Evolutionary conservation across 2,329 filamentous ascomycete species (phyloP), one percentile per base, ranked within the genome.

Genomic region (Xylariaceae sp.): DNA sequence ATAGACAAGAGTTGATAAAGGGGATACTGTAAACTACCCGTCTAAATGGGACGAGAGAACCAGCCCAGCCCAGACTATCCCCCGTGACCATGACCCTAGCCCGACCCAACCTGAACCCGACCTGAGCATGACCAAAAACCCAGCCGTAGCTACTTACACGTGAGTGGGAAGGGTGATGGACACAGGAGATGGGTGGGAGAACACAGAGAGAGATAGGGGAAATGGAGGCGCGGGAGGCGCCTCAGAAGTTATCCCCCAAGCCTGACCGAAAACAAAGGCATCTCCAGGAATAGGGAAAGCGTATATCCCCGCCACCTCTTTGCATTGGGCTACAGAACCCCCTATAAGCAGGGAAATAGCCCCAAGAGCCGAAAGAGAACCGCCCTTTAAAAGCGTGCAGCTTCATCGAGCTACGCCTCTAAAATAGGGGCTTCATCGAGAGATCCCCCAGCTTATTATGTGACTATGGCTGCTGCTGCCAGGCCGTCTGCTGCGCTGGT

Each of bases 401-500:
- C 50, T 57, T 51, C 59, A 55, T 57, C 34, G 51, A 61, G 30
- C 35, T 17, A 45, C 2, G n/a, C 30, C 9, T 44, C 41, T 9
- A 34, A 49, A 6, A 10, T 49, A 13, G 15, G 10, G 15, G 5
- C 47, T 11, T 35, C 4, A 30, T 13, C 23, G 10, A 9, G n/a
- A 1, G 18, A 35, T 11, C 13, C 17, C 13, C 13, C 47, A 3
- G n/a, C n/a, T 17, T 15, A 13, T 10, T 4, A 45, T 9, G n/a
- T 34, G 44, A 55, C 49, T 60, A 39, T 15, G 53, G 45, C 70
- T 71, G 79, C 68, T 81, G 77, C 71, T 86, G 83, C 84, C 84
- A 87, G 1, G 82, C 81, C 18, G 80, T 80, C 68, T 87, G 83
- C 64, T 82, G 79, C 6, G 79, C 85, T 1, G 91, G 91, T 58